Evolutionary conservation across 1,284 basidiomycete species (phyloP), one percentile per base, ranked within the genome.

Genomic region (Microbotryum silenes-acaulis): DNA sequence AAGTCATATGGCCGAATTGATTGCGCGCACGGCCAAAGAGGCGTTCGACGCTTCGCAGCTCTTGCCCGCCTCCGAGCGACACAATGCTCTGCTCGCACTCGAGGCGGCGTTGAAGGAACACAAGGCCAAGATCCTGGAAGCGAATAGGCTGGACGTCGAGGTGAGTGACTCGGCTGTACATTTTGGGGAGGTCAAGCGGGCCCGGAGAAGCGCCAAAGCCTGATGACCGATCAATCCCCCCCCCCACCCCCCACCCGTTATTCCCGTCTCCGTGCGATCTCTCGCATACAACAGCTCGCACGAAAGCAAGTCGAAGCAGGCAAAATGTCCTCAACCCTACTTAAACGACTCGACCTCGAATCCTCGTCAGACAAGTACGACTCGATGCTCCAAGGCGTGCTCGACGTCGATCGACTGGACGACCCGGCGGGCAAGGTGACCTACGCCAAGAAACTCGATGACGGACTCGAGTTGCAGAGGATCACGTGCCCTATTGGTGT

Each of bases 401-500:
- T 81, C 12, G 92, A 97, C 71, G 93, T 99, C 8, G 90, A 89
- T 7, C 75, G 78, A 5, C 82, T 98, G 12, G 85, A 87, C 0
- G 89, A 91, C 73, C 94, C 96, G 2, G 89, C 86, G 3, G 94
- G 92, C 8, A 78, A 82, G 42, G 85, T 97, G 31, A 85, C 88
- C 0, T 97, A 94, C 74, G 91, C 94, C 0, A 86, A 85, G 21
- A 82, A 89, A 71, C 79, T 98, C 31, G 92, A 94, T 69, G 88
- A 91, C 46, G 82, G 79, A 0, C 79, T 98, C 18, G 89, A 97
- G 71, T 81, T 98, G 16, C 93, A 96, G 77, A 84, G 91, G 46
- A 87, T 98, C 1, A 91, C 93, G 0, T 98, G 94, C 75, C 93
- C 96, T 0, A 96, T 99, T 66, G 96, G 96, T 21, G 93, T 97